A percentile compares a stretch with the other conserved stretches of the same genome.
Conservation (phyloP, 306 rosid species). For the Prunus mume region DNA sequence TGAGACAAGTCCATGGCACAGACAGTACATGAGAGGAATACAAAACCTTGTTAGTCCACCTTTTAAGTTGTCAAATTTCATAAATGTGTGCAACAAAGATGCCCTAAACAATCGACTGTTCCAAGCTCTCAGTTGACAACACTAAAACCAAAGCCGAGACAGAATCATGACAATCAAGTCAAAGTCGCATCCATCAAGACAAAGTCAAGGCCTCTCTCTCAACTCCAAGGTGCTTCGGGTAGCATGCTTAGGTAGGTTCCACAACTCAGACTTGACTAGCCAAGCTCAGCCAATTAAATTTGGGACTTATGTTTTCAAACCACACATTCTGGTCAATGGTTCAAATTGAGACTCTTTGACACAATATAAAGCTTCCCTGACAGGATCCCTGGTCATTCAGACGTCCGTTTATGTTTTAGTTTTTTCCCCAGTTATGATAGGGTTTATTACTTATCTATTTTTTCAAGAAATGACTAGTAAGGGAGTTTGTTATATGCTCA, state of each 20-base stretch:
- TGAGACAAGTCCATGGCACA: not conserved
- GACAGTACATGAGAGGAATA: not conserved
- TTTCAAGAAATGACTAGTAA: not conserved
- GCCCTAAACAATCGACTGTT: not conserved
- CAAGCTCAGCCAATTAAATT: too few relatives aligned
- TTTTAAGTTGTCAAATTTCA: not conserved
- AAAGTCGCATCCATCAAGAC: not conserved
- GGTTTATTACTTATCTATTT: not conserved
- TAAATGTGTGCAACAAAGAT: not conserved
- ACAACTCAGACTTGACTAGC: too few relatives aligned
- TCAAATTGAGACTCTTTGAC: not conserved
- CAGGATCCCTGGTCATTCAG: not conserved
- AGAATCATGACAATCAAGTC: not conserved
- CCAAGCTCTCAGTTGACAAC: not conserved
- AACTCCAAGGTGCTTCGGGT: too few relatives aligned
- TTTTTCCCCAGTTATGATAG: not conserved
- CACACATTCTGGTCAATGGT: too few relatives aligned
- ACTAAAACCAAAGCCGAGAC: not conserved
- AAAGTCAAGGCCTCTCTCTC: too few relatives aligned
- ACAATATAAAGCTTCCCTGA: too few relatives aligned
- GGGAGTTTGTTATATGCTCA: conserved; percentile 23
- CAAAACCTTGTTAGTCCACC: not conserved
- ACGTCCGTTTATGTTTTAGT: not conserved
- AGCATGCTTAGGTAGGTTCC: too few relatives aligned
- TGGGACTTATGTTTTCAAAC: too few relatives aligned